A percentile compares a stretch with the other conserved stretches of the same genome.
phyloP scores from a whole-genome alignment of 306 rosid species.

The Fagus sylvatica region DNA sequence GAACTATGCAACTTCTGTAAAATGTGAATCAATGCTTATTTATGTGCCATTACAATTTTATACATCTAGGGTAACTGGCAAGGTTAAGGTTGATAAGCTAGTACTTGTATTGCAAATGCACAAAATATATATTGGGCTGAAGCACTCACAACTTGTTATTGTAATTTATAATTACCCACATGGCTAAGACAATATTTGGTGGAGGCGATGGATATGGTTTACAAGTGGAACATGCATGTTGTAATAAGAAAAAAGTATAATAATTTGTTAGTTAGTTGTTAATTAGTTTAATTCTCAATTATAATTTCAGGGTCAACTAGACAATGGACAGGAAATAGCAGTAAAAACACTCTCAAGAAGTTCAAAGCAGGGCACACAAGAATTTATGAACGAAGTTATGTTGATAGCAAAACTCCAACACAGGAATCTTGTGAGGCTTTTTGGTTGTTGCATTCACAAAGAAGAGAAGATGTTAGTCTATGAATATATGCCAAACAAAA shows the following conservation, averaged over 20 bases:
- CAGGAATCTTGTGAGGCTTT: constrained; percentile 40
- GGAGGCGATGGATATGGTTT: too few species aligned
- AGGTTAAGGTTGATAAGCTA: not conserved
- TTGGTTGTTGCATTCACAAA: constrained; percentile 35
- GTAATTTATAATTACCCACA: too few species aligned
- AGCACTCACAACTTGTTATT: too few species aligned
- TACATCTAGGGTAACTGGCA: too few species aligned
- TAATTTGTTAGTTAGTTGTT: too few species aligned
- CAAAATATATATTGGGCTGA: not conserved
- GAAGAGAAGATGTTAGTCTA: constrained; percentile 43
- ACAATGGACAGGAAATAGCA: constrained; percentile 32
- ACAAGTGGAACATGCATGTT: too few species aligned
- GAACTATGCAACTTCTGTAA: too few species aligned
- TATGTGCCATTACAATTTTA: too few species aligned
- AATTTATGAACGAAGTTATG: constrained; percentile 34
- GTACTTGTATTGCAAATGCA: constrained; percentile 13
- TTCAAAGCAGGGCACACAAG: constrained; percentile 40
- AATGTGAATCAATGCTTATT: too few species aligned
- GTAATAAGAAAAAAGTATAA: too few species aligned
- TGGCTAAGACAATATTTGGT: too few species aligned
- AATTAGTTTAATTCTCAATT: not conserved
- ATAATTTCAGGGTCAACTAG: constrained; percentile 32
- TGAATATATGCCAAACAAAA: constrained; percentile 48
- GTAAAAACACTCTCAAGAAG: constrained; percentile 39
- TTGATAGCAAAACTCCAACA: constrained; percentile 46